Evolutionary conservation across 2,329 filamentous ascomycete species (phyloP), one percentile per base, ranked within the genome.

Genomic region (Leptoxyphium fumago): DNA sequence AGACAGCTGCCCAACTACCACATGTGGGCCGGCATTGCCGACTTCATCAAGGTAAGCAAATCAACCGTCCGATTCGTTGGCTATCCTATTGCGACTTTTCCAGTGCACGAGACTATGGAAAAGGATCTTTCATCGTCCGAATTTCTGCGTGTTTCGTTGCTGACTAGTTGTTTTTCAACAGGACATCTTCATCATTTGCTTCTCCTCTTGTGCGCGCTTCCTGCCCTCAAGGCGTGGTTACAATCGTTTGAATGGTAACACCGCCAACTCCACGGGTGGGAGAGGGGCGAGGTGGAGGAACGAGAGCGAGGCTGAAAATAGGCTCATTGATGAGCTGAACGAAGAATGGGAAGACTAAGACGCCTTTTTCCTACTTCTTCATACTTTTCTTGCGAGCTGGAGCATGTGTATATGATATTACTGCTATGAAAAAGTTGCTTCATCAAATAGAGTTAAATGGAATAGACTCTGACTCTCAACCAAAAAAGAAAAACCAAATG

Each of bases 1-100:
- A 78, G 84, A 53, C 91, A 98, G 63, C 69, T 95, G 53, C 91
- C 91, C 43, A 96, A 98, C 66, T 95, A 91, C 67, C 79, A 77
- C 54, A 75, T 95, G 53, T 98, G 91, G 91, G 80, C 85, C 28
- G 82, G 86, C 44, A 84, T 95, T 49, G 80, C 84, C 66, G 78
- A 74, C 53, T 94, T 94, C 61, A 66, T 94, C 56, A 82, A 75
- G 71, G 89, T 91, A 75, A 8, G 14, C 14, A 26, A 13, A 11
- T 8, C 17, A 38, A n/a, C 3, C 34, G 4, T 9, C 13, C n/a
- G n/a, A n/a, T 17, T 38, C 34, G 34, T 38, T n/a, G 3, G 13
- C 34, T 26, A 26, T 26, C 7, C 21, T 38, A 8, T 15, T 3
- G 17, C 13, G 2, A 29, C 7, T 10, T 28, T 17, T 10, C 13